Conservation (phyloP, 2,329 filamentous ascomycete genomes). For the Arachnomyces sp. region DNA sequence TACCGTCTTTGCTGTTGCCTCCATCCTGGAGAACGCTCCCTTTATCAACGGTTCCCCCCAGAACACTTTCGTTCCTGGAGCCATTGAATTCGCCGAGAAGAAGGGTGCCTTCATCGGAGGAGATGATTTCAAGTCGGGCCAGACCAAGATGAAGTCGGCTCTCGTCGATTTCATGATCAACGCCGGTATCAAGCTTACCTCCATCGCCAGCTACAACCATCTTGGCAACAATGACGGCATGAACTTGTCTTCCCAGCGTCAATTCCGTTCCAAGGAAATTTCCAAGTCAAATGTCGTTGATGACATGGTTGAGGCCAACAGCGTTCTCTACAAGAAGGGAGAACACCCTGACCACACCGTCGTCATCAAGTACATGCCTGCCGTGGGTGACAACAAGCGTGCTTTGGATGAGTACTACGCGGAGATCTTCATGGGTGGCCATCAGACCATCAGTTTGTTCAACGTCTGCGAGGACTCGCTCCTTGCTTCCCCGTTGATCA, state of each 20-base stretch:
- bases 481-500: constrained; percentile 90
- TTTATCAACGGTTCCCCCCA: constrained; percentile 99
- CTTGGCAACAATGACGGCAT: constrained; percentile 99
- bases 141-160: constrained; percentile 99
- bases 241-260: constrained; percentile 94
- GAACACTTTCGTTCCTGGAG: constrained; percentile 96
- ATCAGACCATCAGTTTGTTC: constrained; percentile 97
- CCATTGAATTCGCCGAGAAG: constrained; percentile 78
- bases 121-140: constrained; percentile 98
- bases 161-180: constrained; percentile 98
- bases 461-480: constrained; percentile 99
- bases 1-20: constrained; percentile 91
- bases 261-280: constrained; percentile 99
- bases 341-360: constrained; percentile 98
- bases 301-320: constrained; percentile 97
- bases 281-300: constrained; percentile 99
- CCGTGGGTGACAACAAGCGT: constrained; percentile 97
- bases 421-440: constrained; percentile 97
- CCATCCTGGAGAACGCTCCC: constrained; percentile 77
- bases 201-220: constrained; percentile 98
- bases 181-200: constrained; percentile 96
- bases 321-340: constrained; percentile 77
- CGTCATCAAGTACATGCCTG: constrained; percentile 99
- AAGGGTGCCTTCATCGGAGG: constrained; percentile 88
- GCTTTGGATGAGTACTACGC: constrained; percentile 98